Conservation (phyloP, 495 filamentous ascomycete genomes). For the Corynascus novoguineensis region DNA sequence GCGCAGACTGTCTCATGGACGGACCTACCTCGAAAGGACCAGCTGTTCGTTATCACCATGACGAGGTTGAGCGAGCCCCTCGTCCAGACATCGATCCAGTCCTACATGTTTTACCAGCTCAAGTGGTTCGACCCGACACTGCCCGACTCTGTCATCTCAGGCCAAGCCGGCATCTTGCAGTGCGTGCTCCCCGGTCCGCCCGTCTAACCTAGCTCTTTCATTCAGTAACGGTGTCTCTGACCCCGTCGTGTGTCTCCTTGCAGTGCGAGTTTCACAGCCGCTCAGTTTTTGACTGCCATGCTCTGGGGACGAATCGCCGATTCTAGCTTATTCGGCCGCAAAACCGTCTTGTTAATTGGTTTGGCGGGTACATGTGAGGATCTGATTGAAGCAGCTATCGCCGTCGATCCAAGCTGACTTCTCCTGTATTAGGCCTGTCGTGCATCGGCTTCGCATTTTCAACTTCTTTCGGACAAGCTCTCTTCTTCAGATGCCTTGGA, state of each 20-base stretch:
- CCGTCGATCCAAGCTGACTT: background rate
- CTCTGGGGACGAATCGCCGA: constrained; percentile 76
- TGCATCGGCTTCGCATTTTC: constrained; percentile 79
- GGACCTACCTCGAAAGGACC: constrained; percentile 66
- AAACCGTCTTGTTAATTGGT: constrained; percentile 72
- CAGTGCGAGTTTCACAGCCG: constrained; percentile 67
- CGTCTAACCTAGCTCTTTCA: background rate
- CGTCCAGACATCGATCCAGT: constrained; percentile 68
- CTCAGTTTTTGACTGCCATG: constrained; percentile 82
- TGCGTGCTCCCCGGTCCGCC: constrained; percentile 5
- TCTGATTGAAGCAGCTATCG: background rate
- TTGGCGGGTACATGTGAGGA: constrained; percentile 56
- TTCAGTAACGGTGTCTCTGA: background rate
- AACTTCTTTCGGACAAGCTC: constrained; percentile 62
- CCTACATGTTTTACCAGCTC: constrained; percentile 77
- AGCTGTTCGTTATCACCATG: constrained; percentile 67
- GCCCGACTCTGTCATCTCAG: constrained; percentile 63
- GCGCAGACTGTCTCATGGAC: constrained; percentile 53
- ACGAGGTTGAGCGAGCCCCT: constrained; percentile 74
- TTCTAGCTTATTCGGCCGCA: constrained; percentile 62
- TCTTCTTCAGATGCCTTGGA: constrained; percentile 67
- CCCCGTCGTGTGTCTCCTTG: background rate
- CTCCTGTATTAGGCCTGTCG: constrained; percentile 45
- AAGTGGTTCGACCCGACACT: constrained; percentile 63
- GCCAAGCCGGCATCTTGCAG: constrained; percentile 72